Evolutionary conservation across 2,329 filamentous ascomycete species (phyloP).

Genomic region (Trichocomaceae sp.): DNA sequence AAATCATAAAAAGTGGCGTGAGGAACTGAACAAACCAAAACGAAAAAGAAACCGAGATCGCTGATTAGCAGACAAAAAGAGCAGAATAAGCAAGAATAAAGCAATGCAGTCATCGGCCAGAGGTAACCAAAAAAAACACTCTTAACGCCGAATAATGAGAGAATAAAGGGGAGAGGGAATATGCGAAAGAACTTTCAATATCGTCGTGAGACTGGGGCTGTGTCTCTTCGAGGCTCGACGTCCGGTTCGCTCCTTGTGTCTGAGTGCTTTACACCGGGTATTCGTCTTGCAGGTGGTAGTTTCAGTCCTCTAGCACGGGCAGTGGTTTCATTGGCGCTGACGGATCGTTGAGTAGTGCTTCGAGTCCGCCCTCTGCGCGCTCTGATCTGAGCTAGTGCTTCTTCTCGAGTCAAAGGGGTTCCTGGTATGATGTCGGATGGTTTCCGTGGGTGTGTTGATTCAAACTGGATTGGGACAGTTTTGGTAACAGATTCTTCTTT

Average conservation of each 20-base stretch:
- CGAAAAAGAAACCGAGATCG: not conserved
- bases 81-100: not conserved
- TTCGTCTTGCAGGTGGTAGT: constrained; percentile 25
- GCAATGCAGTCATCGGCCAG: not conserved
- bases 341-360: constrained; percentile 35
- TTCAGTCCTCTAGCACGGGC: constrained; percentile 22
- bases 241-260: constrained; percentile 24
- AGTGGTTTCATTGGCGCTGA: constrained; percentile 33
- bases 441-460: constrained; percentile 19
- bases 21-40: not conserved
- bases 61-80: constrained; percentile 1
- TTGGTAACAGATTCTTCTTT: constrained; percentile 22
- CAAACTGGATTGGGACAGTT: constrained; percentile 28
- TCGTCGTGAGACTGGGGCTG: constrained; percentile 32
- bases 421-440: constrained; percentile 28
- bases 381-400: constrained; percentile 44
- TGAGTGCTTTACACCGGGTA: constrained; percentile 28
- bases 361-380: constrained; percentile 42
- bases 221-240: constrained; percentile 29
- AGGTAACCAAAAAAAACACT: not conserved
- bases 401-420: constrained; percentile 42
- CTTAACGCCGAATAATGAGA: not conserved
- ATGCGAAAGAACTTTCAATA: too few relatives aligned
- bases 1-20: not conserved
- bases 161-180: not conserved